Conservation (phyloP, 495 filamentous ascomycete genomes). For the Cenococcum geophilum region DNA sequence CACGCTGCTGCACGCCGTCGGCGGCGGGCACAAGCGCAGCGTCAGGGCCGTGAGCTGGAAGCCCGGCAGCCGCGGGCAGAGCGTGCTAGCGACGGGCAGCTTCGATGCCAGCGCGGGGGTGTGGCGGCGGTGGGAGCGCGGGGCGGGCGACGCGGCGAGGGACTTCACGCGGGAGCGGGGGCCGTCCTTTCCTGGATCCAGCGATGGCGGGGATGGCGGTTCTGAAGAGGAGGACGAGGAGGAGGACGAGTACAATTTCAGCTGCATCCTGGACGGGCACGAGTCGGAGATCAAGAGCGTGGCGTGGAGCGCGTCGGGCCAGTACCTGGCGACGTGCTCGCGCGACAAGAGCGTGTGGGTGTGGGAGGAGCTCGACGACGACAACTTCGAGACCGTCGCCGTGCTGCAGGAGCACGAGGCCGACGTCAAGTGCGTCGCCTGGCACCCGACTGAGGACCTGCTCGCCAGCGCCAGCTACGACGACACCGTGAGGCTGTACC, state of each 20-base stretch:
- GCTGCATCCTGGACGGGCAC: conserved; percentile 83
- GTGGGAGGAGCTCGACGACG: conserved; percentile 91
- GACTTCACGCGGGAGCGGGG: conserved; percentile 31
- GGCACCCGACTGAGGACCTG: conserved; percentile 76
- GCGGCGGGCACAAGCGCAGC: conserved; percentile 83
- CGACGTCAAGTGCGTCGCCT: conserved; percentile 88
- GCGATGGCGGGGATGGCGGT: conserved; percentile 24
- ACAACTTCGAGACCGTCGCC: conserved; percentile 93
- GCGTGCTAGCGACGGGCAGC: conserved; percentile 79
- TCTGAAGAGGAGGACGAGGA: conserved; percentile 44
- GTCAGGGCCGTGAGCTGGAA: conserved; percentile 81
- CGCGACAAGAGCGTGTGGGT: conserved; percentile 97
- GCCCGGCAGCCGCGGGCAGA: conserved; percentile 53
- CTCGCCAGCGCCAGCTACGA: conserved; percentile 87
- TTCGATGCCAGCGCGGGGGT: conserved; percentile 89
- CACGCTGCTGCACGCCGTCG: conserved; percentile 66
- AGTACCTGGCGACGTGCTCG: conserved; percentile 79
- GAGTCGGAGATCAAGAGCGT: conserved; percentile 89
- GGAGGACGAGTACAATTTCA: conserved; percentile 78
- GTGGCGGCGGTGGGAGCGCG: conserved; percentile 64
- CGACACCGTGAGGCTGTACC: conserved; percentile 80
- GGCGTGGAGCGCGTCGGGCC: conserved; percentile 71
- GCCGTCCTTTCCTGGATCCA: neutral
- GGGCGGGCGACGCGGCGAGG: conserved; percentile 31
- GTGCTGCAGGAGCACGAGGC: conserved; percentile 90